phyloP scores from a whole-genome alignment of 345 rosid genomes.

The Pistacia vera region DNA sequence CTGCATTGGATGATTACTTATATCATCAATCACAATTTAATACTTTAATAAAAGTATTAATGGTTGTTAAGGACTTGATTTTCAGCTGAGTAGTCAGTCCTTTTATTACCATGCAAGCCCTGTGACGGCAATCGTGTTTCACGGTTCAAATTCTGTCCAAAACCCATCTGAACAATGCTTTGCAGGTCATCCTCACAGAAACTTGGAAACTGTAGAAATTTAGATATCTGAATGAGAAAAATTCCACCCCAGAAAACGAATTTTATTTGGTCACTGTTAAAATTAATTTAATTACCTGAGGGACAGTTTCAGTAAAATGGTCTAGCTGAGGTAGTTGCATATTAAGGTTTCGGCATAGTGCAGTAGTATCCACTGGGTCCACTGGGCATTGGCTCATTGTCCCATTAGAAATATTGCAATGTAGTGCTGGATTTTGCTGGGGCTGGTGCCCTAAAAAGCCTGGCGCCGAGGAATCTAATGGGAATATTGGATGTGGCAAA shows the following conservation, averaged over 20 bases:
- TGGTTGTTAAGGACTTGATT: not conserved
- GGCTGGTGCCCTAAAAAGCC: conserved; percentile 46
- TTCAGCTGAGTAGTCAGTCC: not conserved
- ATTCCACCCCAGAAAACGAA: too few species aligned
- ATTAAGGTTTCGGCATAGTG: conserved; percentile 37
- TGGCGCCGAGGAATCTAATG: conserved; percentile 60
- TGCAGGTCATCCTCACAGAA: conserved; percentile 78
- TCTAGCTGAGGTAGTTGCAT: conserved; percentile 49
- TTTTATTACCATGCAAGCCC: conserved; percentile 39
- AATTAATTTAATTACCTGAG: conserved; percentile 46
- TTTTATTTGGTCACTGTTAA: not conserved
- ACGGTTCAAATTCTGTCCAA: conserved; percentile 40
- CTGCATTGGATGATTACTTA: conserved; percentile 41
- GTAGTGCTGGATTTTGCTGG: conserved; percentile 43
- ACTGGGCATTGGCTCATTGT: conserved; percentile 34
- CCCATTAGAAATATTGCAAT: conserved; percentile 38
- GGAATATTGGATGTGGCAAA: conserved; percentile 48
- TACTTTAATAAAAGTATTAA: not conserved
- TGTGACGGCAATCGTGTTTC: conserved; percentile 34
- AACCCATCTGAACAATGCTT: conserved; percentile 80
- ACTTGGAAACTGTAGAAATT: conserved; percentile 41
- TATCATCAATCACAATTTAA: conserved; percentile 14
- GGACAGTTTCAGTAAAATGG: conserved; percentile 40
- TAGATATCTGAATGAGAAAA: too few species aligned
- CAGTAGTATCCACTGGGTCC: conserved; percentile 49